Base-by-base conservation (phyloP, 345 rosid species). In the Turritis glabra region DNA sequence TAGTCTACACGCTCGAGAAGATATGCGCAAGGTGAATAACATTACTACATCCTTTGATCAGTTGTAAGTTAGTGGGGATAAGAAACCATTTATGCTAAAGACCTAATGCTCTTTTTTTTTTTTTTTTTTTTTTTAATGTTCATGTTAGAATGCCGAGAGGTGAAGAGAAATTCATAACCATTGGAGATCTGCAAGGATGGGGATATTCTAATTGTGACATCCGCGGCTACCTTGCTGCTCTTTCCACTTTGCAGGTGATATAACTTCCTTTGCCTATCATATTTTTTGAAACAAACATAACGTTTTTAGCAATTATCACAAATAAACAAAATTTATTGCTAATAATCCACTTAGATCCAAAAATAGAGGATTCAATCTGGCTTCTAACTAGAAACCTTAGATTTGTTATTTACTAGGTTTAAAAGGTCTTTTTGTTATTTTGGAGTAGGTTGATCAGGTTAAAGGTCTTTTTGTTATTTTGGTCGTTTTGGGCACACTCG, bases 151-250 rank as follows among this genome's bases (percentile, higher is more conserved):
- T 94, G 92, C 93, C 92, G 8, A 69, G 64, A 64, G 97, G 96
- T 51, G 72, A 88, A 84, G 97, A 94, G 69, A 91, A 88, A 65
- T 91, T 90, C 71, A 66, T 83, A 60, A 21, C 69, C 30, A 86
- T 91, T 21, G 96, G 61, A 41, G 98, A 91, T 88, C 87, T 94
- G 8, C 75, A 85, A 79, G 97, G 92, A 47, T 91, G 98, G 98
- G 97, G 96, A 73, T 91, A 91, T 73, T 62, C 91, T 1, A 83
- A 80, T 53, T 83, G 96, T 19, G 97, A 95, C 64, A 62, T 90
- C 69, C 89, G 91, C 7, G 97, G 93, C 51, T 87, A 90, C 64
- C 0, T 95, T 19, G 92, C 90, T 26, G 77, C 88, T 53, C 82
- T 91, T 21, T 82, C 95, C 6, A 88, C 79, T 66, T 74, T 94